Evolutionary conservation across 2,329 filamentous ascomycete genomes (phyloP), one percentile per base, ranked within the genome.

Genomic region (Colletotrichum lini): DNA sequence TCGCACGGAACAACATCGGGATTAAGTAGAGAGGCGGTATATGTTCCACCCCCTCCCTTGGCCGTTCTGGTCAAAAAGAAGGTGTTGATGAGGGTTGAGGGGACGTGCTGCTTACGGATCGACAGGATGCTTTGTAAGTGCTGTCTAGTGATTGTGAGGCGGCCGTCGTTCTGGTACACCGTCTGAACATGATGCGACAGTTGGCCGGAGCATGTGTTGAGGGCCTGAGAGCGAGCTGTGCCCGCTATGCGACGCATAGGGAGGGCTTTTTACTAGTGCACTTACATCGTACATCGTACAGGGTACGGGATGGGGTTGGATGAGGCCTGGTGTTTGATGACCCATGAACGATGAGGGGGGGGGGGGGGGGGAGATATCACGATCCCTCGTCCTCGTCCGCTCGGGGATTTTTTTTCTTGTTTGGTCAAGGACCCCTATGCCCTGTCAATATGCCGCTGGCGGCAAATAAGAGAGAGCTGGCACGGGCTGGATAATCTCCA

Each of bases 371-470:
- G 4, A 26, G 26, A 26, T 26, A 26, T 26, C 38, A 63, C 53
- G 64, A 67, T 50, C 63, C 49, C 18, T 35, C 18, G 56, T 58
- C 63, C 21, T 65, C 68, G 30, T 63, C 65, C 58, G 53, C 68
- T 64, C 59, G 68, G 68, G 54, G 26, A 26, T 26, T 26, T 26
- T 4, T 26, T 26, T 3, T 3, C 4, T 26, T 26, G 3, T 71
- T 65, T 71, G 68, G 68, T 65, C 58, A 58, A 71, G 65, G 65
- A 68, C 65, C 65, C 65, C 58, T 68, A 49, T 63, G 58, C 58
- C 68, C 56, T 70, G 64, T 50, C 67, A 38, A 67, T 58, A 58
- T 58, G 38, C 59, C 53, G 21, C 8, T 21, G 21, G 50, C 21
- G 6, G 38, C 52, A 38, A 47, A 65, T 26, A 4, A 1, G 12